Percentiles rank a stretch among this genome's conserved stretches.
phyloP scores from a whole-genome alignment of 2,329 filamentous ascomycete species.

The Fusarium verticillioides region DNA sequence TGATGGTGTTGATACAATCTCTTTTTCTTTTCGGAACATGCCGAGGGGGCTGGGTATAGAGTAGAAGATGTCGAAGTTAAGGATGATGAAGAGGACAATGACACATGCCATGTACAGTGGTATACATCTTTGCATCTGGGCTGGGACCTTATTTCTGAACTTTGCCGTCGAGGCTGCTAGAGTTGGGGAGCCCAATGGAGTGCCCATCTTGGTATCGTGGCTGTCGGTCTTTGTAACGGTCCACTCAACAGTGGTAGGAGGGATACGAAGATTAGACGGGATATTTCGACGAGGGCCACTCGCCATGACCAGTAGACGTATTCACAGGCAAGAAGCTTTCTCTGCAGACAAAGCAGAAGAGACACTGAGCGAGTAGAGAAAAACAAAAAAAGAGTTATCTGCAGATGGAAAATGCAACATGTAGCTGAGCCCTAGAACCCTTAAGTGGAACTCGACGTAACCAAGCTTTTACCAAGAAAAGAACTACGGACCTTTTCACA shows the following conservation, averaged over 20 bases:
- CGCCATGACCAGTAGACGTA: constrained; percentile 34
- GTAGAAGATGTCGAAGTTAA: constrained; percentile 56
- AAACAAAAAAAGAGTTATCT: neutral
- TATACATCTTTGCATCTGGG: constrained; percentile 60
- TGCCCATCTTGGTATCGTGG: constrained; percentile 40
- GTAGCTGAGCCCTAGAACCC: neutral
- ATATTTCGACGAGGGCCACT: constrained; percentile 38
- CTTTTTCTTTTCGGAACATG: constrained; percentile 26
- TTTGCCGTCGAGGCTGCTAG: constrained; percentile 53
- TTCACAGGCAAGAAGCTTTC: neutral
- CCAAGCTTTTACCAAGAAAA: constrained; percentile 19
- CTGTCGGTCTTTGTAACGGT: constrained; percentile 24
- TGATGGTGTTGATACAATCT: constrained; percentile 8
- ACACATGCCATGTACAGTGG: constrained; percentile 59
- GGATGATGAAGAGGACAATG: constrained; percentile 57
- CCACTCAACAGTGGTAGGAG: constrained; percentile 26
- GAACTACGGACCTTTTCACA: neutral
- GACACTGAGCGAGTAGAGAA: neutral
- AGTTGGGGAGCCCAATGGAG: constrained; percentile 52
- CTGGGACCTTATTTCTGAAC: constrained; percentile 53
- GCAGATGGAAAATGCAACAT: constrained; percentile 4
- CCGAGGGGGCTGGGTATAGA: constrained; percentile 41
- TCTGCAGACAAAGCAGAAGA: constrained; percentile 4
- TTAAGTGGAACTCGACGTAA: neutral
- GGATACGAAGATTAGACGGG: constrained; percentile 36